Conservation (phyloP, 768 basidiomycete species). For the Tulasnella sp. region DNA sequence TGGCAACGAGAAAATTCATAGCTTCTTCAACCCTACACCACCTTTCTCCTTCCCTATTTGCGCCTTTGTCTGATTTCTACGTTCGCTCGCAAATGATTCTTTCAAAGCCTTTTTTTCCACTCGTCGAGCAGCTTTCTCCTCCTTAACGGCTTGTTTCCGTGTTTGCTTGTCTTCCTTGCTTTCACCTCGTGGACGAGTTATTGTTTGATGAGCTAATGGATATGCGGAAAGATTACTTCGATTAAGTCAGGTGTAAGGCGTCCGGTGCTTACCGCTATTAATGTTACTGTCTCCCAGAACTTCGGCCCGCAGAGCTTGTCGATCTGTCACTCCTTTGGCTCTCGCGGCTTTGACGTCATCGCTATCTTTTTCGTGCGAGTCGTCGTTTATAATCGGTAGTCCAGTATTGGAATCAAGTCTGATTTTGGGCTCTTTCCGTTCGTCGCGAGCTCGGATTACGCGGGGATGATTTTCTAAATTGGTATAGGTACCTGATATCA, state of each 20-base stretch:
- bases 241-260: conserved; percentile 24
- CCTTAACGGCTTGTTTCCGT: conserved; percentile 33
- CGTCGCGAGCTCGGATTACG: conserved; percentile 57
- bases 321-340: neutral
- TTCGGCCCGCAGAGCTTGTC: conserved; percentile 9
- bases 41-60: conserved; percentile 5
- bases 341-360: conserved; percentile 21
- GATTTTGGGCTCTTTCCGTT: conserved; percentile 47
- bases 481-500: conserved; percentile 69
- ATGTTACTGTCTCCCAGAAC: conserved; percentile 17
- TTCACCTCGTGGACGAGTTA: conserved; percentile 63
- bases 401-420: conserved; percentile 63
- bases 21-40: conserved; percentile 11
- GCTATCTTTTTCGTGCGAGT: conserved; percentile 26
- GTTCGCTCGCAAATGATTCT: conserved; percentile 29
- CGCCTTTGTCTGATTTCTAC: conserved; percentile 27
- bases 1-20: neutral
- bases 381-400: conserved; percentile 41
- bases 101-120: conserved; percentile 33
- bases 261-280: conserved; percentile 8
- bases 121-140: conserved; percentile 30
- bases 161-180: conserved; percentile 34
- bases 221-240: neutral
- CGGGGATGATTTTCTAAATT: conserved; percentile 96
- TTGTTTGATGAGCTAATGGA: conserved; percentile 28